These are phyloP conservation scores for Raphidocelis subcapitata DNA, from an alignment of 139 green algal genomes.

Conservation along the genomic window DNA sequence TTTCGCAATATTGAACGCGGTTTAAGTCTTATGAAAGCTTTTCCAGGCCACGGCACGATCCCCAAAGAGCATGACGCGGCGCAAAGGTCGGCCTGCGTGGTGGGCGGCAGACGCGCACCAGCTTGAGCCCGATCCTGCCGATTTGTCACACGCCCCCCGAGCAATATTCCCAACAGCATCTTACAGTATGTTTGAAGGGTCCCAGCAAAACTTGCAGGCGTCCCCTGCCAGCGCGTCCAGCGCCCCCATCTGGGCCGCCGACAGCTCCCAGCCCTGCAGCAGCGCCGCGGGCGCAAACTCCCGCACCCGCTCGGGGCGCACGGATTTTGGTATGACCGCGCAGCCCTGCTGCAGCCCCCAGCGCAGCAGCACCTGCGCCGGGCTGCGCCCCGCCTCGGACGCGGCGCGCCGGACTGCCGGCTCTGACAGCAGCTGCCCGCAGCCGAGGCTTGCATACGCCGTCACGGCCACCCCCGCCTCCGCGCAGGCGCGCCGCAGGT, in stretches of 20 bases:
- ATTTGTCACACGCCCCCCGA: too few species aligned
- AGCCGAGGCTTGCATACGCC: conserved; percentile 54
- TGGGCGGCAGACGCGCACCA: too few species aligned
- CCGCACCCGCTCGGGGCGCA: conserved; percentile 35
- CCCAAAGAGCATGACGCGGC: too few species aligned
- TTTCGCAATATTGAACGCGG: too few species aligned
- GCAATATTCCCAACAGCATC: too few species aligned
- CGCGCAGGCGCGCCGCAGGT: conserved; percentile 30
- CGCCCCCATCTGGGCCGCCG: conserved; percentile 16
- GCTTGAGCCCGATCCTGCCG: too few species aligned
- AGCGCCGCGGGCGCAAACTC: conserved; percentile 23
- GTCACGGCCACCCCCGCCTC: conserved; percentile 28
- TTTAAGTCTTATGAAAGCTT: too few species aligned
- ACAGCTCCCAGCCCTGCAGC: conserved; percentile 45
- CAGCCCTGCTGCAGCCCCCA: conserved; percentile 73
- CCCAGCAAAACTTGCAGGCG: conserved; percentile 70
- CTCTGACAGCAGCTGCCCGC: conserved; percentile 43
- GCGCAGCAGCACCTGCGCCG: conserved; percentile 69
- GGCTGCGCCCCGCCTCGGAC: conserved; percentile 9
- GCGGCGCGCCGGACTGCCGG: conserved; percentile 37
- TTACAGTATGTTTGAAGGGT: conserved; percentile 40
- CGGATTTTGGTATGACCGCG: conserved; percentile 80
- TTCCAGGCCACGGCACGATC: too few species aligned
- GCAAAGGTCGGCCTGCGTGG: too few species aligned
- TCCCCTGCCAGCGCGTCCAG: conserved; percentile 57